A percentile compares a stretch with the other conserved stretches of the same genome.
Conservation (phyloP, 2,329 filamentous ascomycete species). For the Colletotrichum caudatum region DNA sequence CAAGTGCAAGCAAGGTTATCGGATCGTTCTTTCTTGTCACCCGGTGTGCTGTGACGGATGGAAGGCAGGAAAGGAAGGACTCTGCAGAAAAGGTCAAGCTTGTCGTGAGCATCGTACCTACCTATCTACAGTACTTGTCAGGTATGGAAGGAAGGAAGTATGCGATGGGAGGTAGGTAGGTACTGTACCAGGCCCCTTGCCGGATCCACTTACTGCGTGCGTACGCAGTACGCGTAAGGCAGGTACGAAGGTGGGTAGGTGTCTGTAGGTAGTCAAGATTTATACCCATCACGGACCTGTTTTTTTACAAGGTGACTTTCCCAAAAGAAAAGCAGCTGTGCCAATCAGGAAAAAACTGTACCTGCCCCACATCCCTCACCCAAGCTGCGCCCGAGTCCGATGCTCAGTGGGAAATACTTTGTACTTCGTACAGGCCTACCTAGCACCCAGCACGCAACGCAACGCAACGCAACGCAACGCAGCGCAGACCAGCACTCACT, state of each 20-base stretch:
- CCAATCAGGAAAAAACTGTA: neutral
- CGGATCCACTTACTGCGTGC: too few relatives aligned
- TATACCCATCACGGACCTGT: neutral
- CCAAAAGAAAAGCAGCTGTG: neutral
- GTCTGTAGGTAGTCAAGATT: neutral
- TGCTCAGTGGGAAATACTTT: neutral
- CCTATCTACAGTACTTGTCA: too few relatives aligned
- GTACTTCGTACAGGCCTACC: too few relatives aligned
- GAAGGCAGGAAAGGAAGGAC: too few relatives aligned
- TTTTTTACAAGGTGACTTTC: constrained; percentile 3
- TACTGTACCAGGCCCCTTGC: too few relatives aligned
- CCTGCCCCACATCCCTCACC: neutral
- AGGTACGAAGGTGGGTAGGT: too few relatives aligned
- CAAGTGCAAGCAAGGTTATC: neutral
- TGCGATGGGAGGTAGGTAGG: too few relatives aligned
- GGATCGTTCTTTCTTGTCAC: neutral
- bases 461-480: too few relatives aligned
- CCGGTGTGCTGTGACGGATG: neutral
- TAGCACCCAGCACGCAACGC: neutral
- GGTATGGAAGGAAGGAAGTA: too few relatives aligned
- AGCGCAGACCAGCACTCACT: neutral
- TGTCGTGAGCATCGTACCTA: too few relatives aligned
- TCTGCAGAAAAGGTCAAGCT: too few relatives aligned
- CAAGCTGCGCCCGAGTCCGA: constrained; percentile 17
- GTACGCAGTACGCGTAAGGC: too few relatives aligned